Evolutionary conservation across 495 filamentous ascomycete species (phyloP), one percentile per base, ranked within the genome.

Genomic region (Lineolata rhizophorae): DNA sequence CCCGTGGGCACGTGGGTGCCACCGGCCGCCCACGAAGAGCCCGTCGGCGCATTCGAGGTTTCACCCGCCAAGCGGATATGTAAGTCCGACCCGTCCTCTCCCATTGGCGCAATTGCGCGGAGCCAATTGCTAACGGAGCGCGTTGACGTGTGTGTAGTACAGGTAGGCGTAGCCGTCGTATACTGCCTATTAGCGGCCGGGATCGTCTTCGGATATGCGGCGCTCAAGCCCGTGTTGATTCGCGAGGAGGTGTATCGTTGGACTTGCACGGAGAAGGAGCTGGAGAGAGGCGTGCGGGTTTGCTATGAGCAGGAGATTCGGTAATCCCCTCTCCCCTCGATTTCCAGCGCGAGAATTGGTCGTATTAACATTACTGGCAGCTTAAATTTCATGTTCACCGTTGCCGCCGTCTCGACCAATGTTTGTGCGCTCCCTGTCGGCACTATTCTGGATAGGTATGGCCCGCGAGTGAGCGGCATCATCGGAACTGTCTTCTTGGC

Each of bases 371-470:
- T 31, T 36, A 25, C 28, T 4, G 10, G 14, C 20, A 48, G 45
- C 30, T 60, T 91, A 29, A 93, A 93, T 49, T 52, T 91, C 36
- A 91, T 93, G 83, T 91, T 93, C 58, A 92, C 82, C 19, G 62
- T 78, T 21, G 82, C 81, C n/a, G 82, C 80, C 10, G 83, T 91
- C 12, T 72, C 65, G 3, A 91, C 83, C 21, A 80, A 78, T 46
- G 73, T 85, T 12, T 72, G 67, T 12, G 83, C 82, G 5, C 58
- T 91, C 2, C 80, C 82, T 9, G 67, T 91, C 3, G 83, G 83
- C 22, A 79, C 81, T 1, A 76, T 92, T 26, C 60, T 92, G 3
- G 83, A 94, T 46, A 62, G 66, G 29, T 90, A 67, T 44, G 84
- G 83, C 1, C 83, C 83, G 12, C 66, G 75, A 20, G 61, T 82